Evolutionary conservation across 2,329 filamentous ascomycete species (phyloP), one percentile per base, ranked within the genome.

Genomic region (Fusarium sp.): DNA sequence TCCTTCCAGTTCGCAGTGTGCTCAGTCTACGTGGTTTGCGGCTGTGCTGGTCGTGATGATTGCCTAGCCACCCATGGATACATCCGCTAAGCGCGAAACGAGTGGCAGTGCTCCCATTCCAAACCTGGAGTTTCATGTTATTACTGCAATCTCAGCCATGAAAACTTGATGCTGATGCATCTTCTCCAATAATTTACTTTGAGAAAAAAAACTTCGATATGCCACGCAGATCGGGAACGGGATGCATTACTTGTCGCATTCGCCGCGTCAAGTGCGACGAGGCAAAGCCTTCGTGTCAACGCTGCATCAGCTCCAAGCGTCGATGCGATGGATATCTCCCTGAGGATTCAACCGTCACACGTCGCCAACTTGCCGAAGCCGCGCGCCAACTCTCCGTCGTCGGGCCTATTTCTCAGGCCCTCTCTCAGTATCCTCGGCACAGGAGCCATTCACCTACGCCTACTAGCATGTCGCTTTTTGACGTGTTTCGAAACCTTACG

Each of bases 191-290:
- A 27, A n/a, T 27, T 18, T 18, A 10, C 37, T 14, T 24, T 4
- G 13, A 29, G 27, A 45, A 20, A 33, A 45, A 20, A 35, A 14
- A 31, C 5, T 5, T 35, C 10, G 35, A 37, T 8, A 79, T 79
- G 77, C 71, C 76, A 22, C 74, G 77, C 27, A 78, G 78, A 65
- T 60, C 75, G 6, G 77, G 77, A 10, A 79, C 65, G 3, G 77
- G 77, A 16, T 79, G 77, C 27, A 75, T 79, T 22, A 79, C 77
- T 22, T 79, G 77, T 14, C 77, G 77, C 41, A 82, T 84, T 50
- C 82, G 82, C 1, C 81, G 81, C 24, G 79, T 84, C 4, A 83
- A 83, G 54, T 84, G 82, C 65, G 82, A 83, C 65, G 80, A 82
- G 71, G 61, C 69, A 18, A 80, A 78, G 41, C 82, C 82, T 0